Conservation (phyloP, 805 yeast species). For the Starmerella kuoi region DNA sequence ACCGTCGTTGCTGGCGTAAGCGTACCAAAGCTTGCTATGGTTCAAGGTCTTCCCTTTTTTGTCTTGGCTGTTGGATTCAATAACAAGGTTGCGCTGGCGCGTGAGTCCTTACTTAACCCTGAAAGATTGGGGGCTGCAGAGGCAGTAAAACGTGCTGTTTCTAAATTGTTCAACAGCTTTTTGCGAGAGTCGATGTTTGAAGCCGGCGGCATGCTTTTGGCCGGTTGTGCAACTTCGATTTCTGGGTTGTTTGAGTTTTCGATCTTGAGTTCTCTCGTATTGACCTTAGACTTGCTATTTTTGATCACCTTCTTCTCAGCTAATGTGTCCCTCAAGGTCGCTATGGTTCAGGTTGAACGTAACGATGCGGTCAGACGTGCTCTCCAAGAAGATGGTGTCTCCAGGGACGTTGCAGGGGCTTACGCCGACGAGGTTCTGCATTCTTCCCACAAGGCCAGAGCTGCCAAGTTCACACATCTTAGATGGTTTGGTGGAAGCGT, state of each 20-base stretch:
- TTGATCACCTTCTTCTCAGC: slow-evolving; percentile 76
- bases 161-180: slow-evolving; percentile 31
- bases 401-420: slow-evolving; percentile 49
- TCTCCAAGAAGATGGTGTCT: slow-evolving; percentile 89
- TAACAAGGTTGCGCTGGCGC: slow-evolving; percentile 62
- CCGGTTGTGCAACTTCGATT: slow-evolving; percentile 43
- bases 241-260: slow-evolving; percentile 73
- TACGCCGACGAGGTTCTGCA: slow-evolving; percentile 22
- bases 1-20: slow-evolving; percentile 44
- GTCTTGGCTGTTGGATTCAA: slow-evolving; percentile 88
- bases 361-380: slow-evolving; percentile 65
- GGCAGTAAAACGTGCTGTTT: slow-evolving; percentile 35
- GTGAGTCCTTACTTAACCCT: slow-evolving; percentile 27
- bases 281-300: slow-evolving; percentile 58
- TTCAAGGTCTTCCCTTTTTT: slow-evolving; percentile 88
- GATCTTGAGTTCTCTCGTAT: slow-evolving; percentile 54
- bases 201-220: slow-evolving; percentile 49
- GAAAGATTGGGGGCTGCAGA: slow-evolving; percentile 31
- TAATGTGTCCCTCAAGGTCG: slow-evolving; percentile 73
- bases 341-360: slow-evolving; percentile 73
- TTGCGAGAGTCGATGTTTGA: slow-evolving; percentile 69
- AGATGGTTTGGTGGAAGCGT: slow-evolving; percentile 17
- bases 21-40: slow-evolving; percentile 59
- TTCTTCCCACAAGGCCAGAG: slow-evolving; percentile 17
- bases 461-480: slow-evolving; percentile 15